phyloP scores from a whole-genome alignment of 2,329 filamentous ascomycete genomes.

The Blastomyces silverae region DNA sequence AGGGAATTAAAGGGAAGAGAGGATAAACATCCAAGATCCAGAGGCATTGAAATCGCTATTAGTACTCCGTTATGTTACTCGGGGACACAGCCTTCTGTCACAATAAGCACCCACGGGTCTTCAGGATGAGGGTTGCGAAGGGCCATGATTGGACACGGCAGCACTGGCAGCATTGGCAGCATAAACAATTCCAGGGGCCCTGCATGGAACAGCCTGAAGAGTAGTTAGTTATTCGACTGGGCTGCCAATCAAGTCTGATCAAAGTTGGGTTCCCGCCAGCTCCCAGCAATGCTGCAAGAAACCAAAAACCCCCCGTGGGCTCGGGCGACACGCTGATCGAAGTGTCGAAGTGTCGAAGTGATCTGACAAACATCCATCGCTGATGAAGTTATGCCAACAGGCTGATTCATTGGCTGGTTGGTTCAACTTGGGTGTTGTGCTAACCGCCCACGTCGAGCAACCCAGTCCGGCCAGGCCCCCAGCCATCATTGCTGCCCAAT shows the following conservation, averaged over 20 bases:
- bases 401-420: background rate
- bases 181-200: no score
- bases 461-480: no score
- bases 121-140: background rate
- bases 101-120: background rate
- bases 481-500: no score
- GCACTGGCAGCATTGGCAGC: no score
- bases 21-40: background rate
- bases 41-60: background rate
- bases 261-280: background rate
- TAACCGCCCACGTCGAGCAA: background rate
- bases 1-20: no score
- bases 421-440: background rate
- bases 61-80: slow-evolving; percentile 2
- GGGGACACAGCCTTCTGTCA: background rate
- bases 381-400: no score
- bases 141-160: slow-evolving; percentile 6
- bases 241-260: background rate
- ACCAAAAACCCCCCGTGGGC: no score
- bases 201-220: no score
- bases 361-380: no score
- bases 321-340: slow-evolving; percentile 5
- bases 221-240: no score
- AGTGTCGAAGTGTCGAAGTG: no score
- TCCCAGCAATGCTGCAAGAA: no score